A percentile compares a stretch with the other conserved stretches of the same genome.
These are phyloP conservation scores for Dorcoceras hygrometricum DNA, from an alignment of 257 asterid genomes.

Conservation along the genomic window DNA sequence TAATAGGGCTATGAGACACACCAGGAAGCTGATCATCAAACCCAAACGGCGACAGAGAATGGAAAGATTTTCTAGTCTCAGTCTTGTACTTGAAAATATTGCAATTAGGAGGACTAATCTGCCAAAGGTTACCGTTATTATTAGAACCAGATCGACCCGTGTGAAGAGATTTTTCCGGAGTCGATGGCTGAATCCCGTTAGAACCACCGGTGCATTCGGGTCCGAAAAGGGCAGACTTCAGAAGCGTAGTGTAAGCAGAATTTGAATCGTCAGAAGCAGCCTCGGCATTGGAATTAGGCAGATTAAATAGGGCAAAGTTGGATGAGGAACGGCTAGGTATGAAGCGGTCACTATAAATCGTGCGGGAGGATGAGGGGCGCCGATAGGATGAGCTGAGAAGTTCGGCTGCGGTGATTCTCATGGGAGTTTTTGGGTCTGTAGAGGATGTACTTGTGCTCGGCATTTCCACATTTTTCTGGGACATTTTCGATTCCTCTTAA, in stretches of 20 bases:
- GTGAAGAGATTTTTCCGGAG: slow-evolving; percentile 54
- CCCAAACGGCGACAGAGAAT: slow-evolving; percentile 71
- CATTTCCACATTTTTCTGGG: slow-evolving; percentile 26
- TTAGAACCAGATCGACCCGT: slow-evolving; percentile 28
- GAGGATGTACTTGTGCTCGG: slow-evolving; percentile 32
- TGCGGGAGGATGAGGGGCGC: slow-evolving; percentile 65
- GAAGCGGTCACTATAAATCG: slow-evolving; percentile 84
- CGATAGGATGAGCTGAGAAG: slow-evolving; percentile 41
- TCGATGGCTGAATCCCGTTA: slow-evolving; percentile 49
- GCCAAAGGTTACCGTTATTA: slow-evolving; percentile 31
- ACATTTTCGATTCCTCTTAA: neutral
- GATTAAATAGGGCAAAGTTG: slow-evolving; percentile 77
- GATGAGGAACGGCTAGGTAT: slow-evolving; percentile 85
- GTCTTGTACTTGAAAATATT: slow-evolving; percentile 82
- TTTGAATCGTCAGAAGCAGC: slow-evolving; percentile 51
- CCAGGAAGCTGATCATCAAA: slow-evolving; percentile 83
- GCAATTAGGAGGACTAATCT: slow-evolving; percentile 50
- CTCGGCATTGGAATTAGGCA: slow-evolving; percentile 40
- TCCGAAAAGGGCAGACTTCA: slow-evolving; percentile 70
- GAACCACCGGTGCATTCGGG: slow-evolving; percentile 43
- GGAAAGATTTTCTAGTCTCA: slow-evolving; percentile 60
- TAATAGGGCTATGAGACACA: slow-evolving; percentile 67
- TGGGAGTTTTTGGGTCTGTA: slow-evolving; percentile 37
- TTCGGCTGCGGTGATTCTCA: slow-evolving; percentile 25
- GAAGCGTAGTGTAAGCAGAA: slow-evolving; percentile 62